phyloP scores from a whole-genome alignment of 352 stramenopile genomes.

The Globisporangium alternatum region DNA sequence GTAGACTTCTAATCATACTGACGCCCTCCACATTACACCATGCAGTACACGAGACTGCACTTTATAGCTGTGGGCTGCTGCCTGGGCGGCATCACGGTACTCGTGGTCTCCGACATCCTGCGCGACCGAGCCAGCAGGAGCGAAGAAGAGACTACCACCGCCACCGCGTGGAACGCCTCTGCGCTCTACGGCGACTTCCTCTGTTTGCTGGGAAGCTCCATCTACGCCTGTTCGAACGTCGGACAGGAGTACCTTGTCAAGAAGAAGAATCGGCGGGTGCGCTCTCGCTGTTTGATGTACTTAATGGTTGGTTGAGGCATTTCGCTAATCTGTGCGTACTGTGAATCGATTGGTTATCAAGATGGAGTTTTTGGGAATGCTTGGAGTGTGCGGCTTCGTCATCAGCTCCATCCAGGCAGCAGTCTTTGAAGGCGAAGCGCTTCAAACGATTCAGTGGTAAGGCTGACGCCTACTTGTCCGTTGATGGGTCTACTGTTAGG shows the following conservation, averaged over 20 bases:
- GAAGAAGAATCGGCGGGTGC: slow-evolving; percentile 64
- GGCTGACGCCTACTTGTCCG: background rate
- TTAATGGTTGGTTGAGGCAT: slow-evolving; percentile 5
- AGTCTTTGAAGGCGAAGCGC: slow-evolving; percentile 71
- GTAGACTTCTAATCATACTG: background rate
- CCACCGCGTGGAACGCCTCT: slow-evolving; percentile 28
- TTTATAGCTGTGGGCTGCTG: slow-evolving; percentile 79
- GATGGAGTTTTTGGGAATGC: slow-evolving; percentile 94
- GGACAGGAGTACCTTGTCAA: slow-evolving; percentile 84
- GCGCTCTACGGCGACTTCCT: slow-evolving; percentile 89
- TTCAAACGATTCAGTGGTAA: slow-evolving; percentile 46
- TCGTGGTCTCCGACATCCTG: slow-evolving; percentile 86
- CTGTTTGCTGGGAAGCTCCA: slow-evolving; percentile 85
- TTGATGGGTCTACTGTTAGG: slow-evolving; percentile 4
- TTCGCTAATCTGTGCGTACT: background rate
- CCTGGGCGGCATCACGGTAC: slow-evolving; percentile 75
- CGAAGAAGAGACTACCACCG: background rate
- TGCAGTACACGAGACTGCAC: slow-evolving; percentile 70
- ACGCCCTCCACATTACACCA: background rate
- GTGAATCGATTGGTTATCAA: slow-evolving; percentile 17
- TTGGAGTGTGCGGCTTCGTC: slow-evolving; percentile 91
- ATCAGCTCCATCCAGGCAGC: slow-evolving; percentile 82
- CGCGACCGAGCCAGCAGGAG: slow-evolving; percentile 27
- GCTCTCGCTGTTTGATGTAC: background rate
- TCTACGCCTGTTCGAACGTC: slow-evolving; percentile 95